Conservation (phyloP, 257 asterid species). For the Przewalskia tangutica region DNA sequence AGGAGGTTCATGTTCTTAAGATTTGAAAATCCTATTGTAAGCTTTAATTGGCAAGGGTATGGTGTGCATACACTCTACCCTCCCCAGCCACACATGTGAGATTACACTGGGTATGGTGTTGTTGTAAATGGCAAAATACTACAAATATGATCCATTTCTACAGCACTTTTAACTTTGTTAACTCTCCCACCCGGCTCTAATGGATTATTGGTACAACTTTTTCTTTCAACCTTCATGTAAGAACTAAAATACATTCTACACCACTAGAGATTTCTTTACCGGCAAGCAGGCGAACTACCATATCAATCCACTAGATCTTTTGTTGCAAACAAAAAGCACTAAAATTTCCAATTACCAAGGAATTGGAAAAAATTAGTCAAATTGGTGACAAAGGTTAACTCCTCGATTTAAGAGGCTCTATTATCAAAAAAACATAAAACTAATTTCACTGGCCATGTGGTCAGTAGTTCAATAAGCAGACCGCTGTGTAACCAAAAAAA, state of each 20-base stretch:
- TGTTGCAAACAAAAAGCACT: neutral
- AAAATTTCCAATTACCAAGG: neutral
- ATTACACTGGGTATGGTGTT: too few relatives aligned
- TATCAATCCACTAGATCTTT: neutral
- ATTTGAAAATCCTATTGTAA: neutral
- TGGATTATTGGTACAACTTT: neutral
- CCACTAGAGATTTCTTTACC: neutral
- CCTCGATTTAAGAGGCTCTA: neutral
- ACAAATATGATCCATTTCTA: neutral
- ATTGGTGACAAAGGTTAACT: neutral
- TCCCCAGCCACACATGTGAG: too few relatives aligned
- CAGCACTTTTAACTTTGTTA: neutral
- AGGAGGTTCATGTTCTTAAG: too few relatives aligned
- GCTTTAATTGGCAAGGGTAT: neutral
- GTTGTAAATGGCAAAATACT: neutral
- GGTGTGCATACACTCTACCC: too few relatives aligned
- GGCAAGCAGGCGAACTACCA: neutral
- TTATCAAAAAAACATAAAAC: neutral
- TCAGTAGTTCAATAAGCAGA: neutral
- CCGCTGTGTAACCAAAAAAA: neutral
- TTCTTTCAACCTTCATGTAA: neutral
- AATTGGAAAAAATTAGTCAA: neutral
- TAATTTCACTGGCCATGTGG: neutral
- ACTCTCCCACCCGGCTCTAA: neutral
- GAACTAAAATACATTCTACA: slow-evolving; percentile 1